Percentiles rank a stretch among this genome's conserved stretches.
Conservation (phyloP, 192 early-diverging fungal genomes). For the Dissophora globulifera region DNA sequence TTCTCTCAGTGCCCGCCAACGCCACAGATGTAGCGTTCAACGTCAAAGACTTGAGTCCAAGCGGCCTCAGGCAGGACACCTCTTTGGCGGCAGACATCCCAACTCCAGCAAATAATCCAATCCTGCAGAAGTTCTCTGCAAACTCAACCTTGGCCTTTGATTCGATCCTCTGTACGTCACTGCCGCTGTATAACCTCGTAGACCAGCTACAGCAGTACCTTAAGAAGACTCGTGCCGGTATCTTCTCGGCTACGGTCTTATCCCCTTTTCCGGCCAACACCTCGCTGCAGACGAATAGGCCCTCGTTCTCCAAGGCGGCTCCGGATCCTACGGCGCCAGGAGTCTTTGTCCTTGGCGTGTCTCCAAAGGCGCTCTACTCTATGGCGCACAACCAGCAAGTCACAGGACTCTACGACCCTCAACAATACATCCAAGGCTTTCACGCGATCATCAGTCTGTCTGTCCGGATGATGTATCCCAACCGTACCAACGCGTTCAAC, state of each 20-base stretch:
- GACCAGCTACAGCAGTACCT: conserved; percentile 20
- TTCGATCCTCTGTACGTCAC: conserved; percentile 40
- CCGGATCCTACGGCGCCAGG: conserved; percentile 28
- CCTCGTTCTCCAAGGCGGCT: conserved; percentile 1
- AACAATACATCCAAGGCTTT: conserved; percentile 45
- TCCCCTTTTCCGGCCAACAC: not conserved
- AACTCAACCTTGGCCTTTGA: conserved; percentile 19
- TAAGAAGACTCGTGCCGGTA: not conserved
- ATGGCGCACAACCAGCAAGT: conserved; percentile 18
- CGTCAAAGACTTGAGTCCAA: too few species aligned
- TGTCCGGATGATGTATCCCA: conserved; percentile 39
- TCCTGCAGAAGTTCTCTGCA: conserved; percentile 15
- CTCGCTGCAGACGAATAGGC: not conserved
- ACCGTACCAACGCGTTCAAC: conserved; percentile 24
- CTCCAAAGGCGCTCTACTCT: conserved; percentile 28
- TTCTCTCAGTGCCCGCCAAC: conserved; percentile 18
- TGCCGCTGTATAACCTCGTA: conserved; percentile 26
- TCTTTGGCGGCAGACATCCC: too few species aligned
- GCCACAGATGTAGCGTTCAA: conserved; percentile 15
- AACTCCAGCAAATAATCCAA: conserved; percentile 13
- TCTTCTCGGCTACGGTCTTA: not conserved
- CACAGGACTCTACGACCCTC: conserved; percentile 22
- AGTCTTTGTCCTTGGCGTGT: conserved; percentile 31
- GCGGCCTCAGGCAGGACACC: too few species aligned
- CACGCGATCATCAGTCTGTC: conserved; percentile 33